phyloP scores from a whole-genome alignment of 345 rosid genomes.

The Linum usitatissimum region DNA sequence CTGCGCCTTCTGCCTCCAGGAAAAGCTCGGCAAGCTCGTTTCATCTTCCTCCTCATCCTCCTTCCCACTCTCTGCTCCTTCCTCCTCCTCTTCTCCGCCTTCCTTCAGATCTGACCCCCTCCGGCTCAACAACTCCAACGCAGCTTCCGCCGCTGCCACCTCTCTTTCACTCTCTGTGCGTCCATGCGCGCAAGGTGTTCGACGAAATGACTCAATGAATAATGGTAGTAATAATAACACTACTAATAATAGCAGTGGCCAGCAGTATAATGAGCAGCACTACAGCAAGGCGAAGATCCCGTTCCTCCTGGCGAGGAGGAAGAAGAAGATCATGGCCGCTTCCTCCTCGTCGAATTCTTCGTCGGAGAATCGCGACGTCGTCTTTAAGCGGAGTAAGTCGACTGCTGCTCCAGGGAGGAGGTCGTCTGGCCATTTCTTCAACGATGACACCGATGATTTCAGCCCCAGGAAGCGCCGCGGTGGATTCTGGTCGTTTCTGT shows the following conservation, averaged over 20 bases:
- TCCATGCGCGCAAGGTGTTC: too few relatives aligned
- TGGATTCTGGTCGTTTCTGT: conserved; percentile 84
- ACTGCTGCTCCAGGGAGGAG: too few relatives aligned
- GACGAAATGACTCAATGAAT: too few relatives aligned
- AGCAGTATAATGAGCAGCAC: too few relatives aligned
- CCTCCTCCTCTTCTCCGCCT: conserved; percentile 54
- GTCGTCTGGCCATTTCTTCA: conserved; percentile 12
- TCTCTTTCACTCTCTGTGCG: too few relatives aligned
- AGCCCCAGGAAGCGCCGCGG: conserved; percentile 53
- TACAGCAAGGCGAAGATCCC: too few relatives aligned
- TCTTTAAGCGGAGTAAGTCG: conserved; percentile 53
- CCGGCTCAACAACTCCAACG: conserved; percentile 4
- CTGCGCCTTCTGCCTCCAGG: conserved; percentile 97
- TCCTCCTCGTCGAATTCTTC: conserved; percentile 21
- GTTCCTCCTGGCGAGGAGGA: too few relatives aligned
- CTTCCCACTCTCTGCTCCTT: conserved; percentile 34
- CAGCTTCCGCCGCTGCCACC: background rate
- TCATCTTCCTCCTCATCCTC: conserved; percentile 76
- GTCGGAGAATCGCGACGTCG: conserved; percentile 35
- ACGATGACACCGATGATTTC: conserved; percentile 30
- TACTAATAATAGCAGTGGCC: too few relatives aligned
- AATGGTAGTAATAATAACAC: too few relatives aligned
- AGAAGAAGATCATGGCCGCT: too few relatives aligned
- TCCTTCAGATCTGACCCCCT: conserved; percentile 74
- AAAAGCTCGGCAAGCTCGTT: conserved; percentile 90